These are phyloP conservation scores for Balamuthia mandrillaris DNA, from an alignment of 208 protist species.

Conservation along the genomic window DNA sequence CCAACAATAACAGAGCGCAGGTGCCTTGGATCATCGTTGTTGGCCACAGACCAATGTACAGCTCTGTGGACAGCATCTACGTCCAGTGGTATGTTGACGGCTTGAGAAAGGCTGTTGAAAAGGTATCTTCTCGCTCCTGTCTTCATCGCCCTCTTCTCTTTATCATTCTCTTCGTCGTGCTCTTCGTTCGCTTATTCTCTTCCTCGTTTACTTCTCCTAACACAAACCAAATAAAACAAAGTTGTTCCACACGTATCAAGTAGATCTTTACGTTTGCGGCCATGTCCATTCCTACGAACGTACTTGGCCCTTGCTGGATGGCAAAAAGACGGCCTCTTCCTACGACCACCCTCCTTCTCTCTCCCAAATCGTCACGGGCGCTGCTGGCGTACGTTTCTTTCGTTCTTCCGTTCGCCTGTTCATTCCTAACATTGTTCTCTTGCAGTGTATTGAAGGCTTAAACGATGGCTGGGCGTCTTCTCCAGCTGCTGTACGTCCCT, in stretches of 20 bases:
- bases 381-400: neutral
- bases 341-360: neutral
- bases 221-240: neutral
- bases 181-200: neutral
- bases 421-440: neutral
- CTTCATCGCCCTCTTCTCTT: neutral
- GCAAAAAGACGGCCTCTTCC: neutral
- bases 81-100: neutral
- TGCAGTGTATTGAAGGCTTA: neutral
- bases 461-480: neutral
- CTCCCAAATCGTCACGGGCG: neutral
- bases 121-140: neutral
- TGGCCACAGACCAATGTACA: conserved; percentile 6
- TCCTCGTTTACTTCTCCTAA: neutral
- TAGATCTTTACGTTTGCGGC: conserved; percentile 18
- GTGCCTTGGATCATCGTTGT: neutral
- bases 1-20: neutral
- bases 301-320: neutral
- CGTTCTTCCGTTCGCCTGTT: neutral
- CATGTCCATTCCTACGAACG: conserved; percentile 37
- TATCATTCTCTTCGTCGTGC: neutral
- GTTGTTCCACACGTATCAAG: conserved; percentile 21
- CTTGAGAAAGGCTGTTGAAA: neutral
- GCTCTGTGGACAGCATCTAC: neutral
- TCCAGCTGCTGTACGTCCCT: neutral